Conservation (phyloP, 805 yeast genomes). For the Blastobotrys parvus region DNA sequence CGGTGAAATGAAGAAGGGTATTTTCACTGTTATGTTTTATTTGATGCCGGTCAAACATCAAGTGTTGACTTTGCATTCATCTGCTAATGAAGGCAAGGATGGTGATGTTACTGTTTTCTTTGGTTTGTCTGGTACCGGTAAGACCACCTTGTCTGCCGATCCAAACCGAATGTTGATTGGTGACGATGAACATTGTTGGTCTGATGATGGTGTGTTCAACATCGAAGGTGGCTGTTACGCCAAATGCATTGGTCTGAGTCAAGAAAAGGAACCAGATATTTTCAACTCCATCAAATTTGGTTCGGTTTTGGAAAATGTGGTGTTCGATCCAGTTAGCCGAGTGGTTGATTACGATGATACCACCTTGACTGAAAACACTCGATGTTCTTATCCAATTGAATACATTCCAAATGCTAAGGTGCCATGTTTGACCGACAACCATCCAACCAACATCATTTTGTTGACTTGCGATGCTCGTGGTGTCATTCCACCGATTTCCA, state of each 20-base stretch:
- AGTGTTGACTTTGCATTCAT: constrained; percentile 89
- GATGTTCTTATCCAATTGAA: constrained; percentile 98
- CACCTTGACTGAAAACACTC: constrained; percentile 88
- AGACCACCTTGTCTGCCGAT: constrained; percentile 94
- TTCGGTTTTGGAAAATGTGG: constrained; percentile 87
- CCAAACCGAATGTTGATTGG: constrained; percentile 91
- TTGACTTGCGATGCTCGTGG: constrained; percentile 98
- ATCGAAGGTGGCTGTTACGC: constrained; percentile 99
- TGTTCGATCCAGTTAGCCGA: constrained; percentile 70
- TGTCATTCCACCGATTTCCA: constrained; percentile 94
- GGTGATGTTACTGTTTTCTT: constrained; percentile 92
- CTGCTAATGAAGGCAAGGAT: constrained; percentile 83
- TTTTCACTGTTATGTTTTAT: constrained; percentile 97
- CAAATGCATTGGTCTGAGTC: constrained; percentile 82
- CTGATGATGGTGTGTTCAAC: constrained; percentile 96
- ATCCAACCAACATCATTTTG: constrained; percentile 86
- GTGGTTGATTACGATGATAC: constrained; percentile 78
- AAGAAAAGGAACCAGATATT: constrained; percentile 96
- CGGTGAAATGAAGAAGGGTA: constrained; percentile 99
- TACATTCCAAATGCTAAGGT: constrained; percentile 93
- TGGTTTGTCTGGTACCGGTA: constrained; percentile 97
- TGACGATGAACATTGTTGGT: constrained; percentile 99
- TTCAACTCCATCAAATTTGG: constrained; percentile 93
- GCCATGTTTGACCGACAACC: constrained; percentile 84
- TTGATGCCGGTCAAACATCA: constrained; percentile 92